These are phyloP conservation scores for Saccharata proteae DNA, from an alignment of 2,329 filamentous ascomycete genomes.

Conservation along the genomic window DNA sequence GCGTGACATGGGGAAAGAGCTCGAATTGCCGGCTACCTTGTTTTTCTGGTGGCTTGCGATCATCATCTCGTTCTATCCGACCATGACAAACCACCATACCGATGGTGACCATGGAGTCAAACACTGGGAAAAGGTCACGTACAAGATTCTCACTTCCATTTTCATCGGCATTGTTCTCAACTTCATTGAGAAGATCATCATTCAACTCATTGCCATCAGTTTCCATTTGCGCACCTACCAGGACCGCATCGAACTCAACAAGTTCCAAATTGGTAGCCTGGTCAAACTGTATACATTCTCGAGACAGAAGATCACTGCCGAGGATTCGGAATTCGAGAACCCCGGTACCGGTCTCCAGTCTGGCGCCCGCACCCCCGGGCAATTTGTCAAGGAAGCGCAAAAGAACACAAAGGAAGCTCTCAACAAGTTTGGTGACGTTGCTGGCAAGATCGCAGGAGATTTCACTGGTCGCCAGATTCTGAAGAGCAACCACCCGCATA, in stretches of 20 bases:
- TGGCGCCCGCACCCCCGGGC: constrained; percentile 62
- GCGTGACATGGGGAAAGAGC: constrained; percentile 73
- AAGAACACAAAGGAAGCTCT: constrained; percentile 64
- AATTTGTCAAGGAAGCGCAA: constrained; percentile 54
- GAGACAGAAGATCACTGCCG: constrained; percentile 51
- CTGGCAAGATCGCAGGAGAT: constrained; percentile 77
- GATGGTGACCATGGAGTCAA: constrained; percentile 40
- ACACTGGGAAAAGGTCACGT: constrained; percentile 63
- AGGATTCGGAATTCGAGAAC: constrained; percentile 67
- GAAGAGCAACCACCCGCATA: constrained; percentile 64
- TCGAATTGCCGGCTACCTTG: constrained; percentile 73
- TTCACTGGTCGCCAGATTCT: constrained; percentile 66
- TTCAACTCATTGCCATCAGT: constrained; percentile 86
- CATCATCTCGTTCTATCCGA: constrained; percentile 74
- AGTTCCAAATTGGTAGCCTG: constrained; percentile 66
- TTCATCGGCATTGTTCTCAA: constrained; percentile 73
- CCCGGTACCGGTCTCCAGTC: constrained; percentile 36
- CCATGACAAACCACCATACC: constrained; percentile 55
- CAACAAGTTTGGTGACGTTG: constrained; percentile 72
- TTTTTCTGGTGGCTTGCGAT: constrained; percentile 90
- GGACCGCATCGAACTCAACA: constrained; percentile 83
- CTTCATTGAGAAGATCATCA: constrained; percentile 82
- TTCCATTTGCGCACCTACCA: constrained; percentile 88
- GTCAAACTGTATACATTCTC: constrained; percentile 55
- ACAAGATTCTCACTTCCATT: constrained; percentile 78